Base-by-base conservation (phyloP, 1,139 yeast species). In the Saccharomyces uvarum region DNA sequence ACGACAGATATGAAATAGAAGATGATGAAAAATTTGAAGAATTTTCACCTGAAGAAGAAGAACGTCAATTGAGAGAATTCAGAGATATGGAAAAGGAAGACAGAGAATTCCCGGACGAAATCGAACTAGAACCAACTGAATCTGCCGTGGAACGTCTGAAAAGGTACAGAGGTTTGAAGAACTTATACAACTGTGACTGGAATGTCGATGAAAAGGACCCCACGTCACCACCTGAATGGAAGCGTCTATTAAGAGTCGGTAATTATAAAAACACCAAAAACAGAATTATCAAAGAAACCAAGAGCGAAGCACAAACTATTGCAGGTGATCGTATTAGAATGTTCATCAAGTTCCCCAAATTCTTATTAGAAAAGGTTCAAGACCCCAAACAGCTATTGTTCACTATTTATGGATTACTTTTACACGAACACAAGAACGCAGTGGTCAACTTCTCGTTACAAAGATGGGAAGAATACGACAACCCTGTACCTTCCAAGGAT, bases 91-190 rank as follows among this genome's bases (percentile, higher is more conserved):
- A 85, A 59, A 80, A 80, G 58, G 97, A 90, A 52, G 97, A 93
- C 68, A 78, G 83, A 48, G 97, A 93, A 63, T 93, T 90, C 75
- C 98, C 99, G 0, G 99, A 95, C 72, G 99, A 95, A 72, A 73
- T 91, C 54, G 98, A 95, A 70, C 74, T 93, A 51, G 80, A 78
- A 53, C 97, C 98, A 31, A 67, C 73, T 4, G 90, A 81, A 61
- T 79, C 86, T 9, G 99, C 88, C 13, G 81, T 79, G 63, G 90
- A 89, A 60, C 79, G 88, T 58, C 76, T 93, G 56, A 72, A 77
- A 38, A 80, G 89, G 56, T 93, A 89, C 71, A 80, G 98, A 70
- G 98, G 98, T 56, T 80, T 91, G 59, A 88, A 88, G 70, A 87
- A 88, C 49, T 73, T 95, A 59, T 83, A 86, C 51, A 83, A 85